Base-by-base conservation (phyloP, 345 rosid genomes). In the Zanthoxylum bungeanum region DNA sequence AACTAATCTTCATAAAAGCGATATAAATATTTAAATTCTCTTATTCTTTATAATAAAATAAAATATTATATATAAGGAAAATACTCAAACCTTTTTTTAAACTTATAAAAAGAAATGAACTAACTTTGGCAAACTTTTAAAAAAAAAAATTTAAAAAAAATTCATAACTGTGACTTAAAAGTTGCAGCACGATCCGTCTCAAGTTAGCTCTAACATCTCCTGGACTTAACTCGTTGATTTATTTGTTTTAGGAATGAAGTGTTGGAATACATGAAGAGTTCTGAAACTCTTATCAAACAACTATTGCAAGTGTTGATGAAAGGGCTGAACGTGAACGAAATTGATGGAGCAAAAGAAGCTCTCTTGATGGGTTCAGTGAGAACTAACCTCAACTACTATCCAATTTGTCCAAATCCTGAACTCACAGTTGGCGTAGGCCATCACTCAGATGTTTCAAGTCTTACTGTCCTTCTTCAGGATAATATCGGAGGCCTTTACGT, bases 341-440 rank as follows among this genome's bases (percentile, higher is more conserved):
- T 84, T 0, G 84, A 79, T 50, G 81, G 68, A 77, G 70, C 75
- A 6, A 77, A 77, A 70, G 80, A 77, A 49, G 70, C 75, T 36
- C 71, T 77, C 64, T 75, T 80, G 28, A 80, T 80, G 84, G 84
- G 84, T 3, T n/a, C n/a, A n/a, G n/a, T n/a, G n/a, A n/a, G n/a
- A n/a, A n/a, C n/a, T n/a, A n/a, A n/a, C n/a, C n/a, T 80, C 84
- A 80, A 83, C 76, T 80, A 83, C 62, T 80, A 83, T 8, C 82
- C 86, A 0, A 71, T 70, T 44, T 83, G 84, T 17, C 86, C 86
- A 31, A 76, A 76, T 71, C 86, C 84, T 24, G 87, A 84, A 63
- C 77, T 77, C 49, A 77, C 83, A 9, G 83, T 79, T 0, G 85
- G 88, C 9, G 84, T 80, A 36, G 79, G 77, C 9, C 85, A 77